Evolutionary conservation across 2,329 filamentous ascomycete species (phyloP).

Genomic region (Ascochyta rabiei): DNA sequence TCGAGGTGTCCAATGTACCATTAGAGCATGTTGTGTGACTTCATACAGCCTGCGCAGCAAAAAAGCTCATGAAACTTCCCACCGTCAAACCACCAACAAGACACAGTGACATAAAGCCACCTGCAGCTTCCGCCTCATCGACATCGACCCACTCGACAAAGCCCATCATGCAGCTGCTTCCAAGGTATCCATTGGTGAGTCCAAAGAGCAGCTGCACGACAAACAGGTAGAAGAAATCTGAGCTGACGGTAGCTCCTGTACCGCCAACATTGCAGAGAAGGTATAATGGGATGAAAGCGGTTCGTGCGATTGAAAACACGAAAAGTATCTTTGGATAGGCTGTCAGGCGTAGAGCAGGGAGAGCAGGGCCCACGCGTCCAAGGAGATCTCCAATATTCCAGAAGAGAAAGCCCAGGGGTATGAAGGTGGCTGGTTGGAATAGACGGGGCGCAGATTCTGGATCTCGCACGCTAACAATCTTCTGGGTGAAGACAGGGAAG

Average conservation of each 20-base stretch:
- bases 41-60: constrained; percentile 8
- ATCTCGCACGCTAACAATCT: constrained; percentile 52
- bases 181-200: constrained; percentile 83
- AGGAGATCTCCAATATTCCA: constrained; percentile 91
- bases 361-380: constrained; percentile 72
- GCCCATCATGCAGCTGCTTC: constrained; percentile 90
- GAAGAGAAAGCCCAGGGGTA: constrained; percentile 86
- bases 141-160: constrained; percentile 80
- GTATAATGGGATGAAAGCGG: constrained; percentile 82
- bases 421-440: constrained; percentile 77
- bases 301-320: constrained; percentile 66
- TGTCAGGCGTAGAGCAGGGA: constrained; percentile 62
- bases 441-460: constrained; percentile 59
- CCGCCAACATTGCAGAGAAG: constrained; percentile 86
- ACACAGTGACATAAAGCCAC: constrained; percentile 91
- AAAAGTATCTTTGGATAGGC: constrained; percentile 72
- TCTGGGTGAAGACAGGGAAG: constrained; percentile 85
- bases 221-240: constrained; percentile 86
- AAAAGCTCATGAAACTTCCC: constrained; percentile 89
- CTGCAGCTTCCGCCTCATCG: constrained; percentile 84
- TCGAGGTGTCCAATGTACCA: neutral
- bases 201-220: constrained; percentile 86
- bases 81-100: constrained; percentile 82
- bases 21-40: neutral
- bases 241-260: constrained; percentile 68